Evolutionary conservation across 2,329 filamentous ascomycete genomes (phyloP), one percentile per base, ranked within the genome.

Genomic region (Fusarium heterosporum): DNA sequence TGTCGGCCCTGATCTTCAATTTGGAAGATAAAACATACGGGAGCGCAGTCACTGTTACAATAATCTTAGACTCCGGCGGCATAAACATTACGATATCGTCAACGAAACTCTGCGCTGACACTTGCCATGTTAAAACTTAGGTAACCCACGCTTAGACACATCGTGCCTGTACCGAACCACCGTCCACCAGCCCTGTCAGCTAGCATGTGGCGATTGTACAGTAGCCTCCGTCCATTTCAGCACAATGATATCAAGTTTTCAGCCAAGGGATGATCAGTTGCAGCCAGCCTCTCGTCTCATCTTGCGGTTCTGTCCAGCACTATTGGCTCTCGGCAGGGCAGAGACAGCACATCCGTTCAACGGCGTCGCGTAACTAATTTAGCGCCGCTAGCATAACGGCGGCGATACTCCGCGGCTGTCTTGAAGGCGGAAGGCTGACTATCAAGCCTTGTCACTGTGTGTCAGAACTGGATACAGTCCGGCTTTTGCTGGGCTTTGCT

Each of bases 391-490:
- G 51, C 22, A 22, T 40, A 50, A 49, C 58, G 51, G 59, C 52
- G 52, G 45, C 43, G 45, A 58, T 45, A 39, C 51, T 61, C 61
- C 51, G 36, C 48, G 32, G 32, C 49, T 32, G 40, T 52, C 39
- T 56, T 61, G 66, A 9, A 36, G 16, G 16, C 34, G 34, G 34
- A 36, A 36, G 34, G 57, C 56, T 68, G 57, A 38, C n/a, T 39
- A 39, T 51, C 50, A 55, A 51, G 46, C 58, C 65, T 64, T 61
- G 51, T 45, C 46, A 28, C 40, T 41, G 39, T 26, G 43, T 58
- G 66, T 61, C 66, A 51, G 49, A 40, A 56, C 55, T 67, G 61
- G 66, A 50, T 52, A 71, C 61, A 55, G 50, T 51, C 53, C 66
- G 54, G 61, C 45, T 64, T 65, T 61, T 53, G 46, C 57, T 72